Base-by-base conservation (phyloP, 352 stramenopile genomes). In the Globisporangium barbulae region DNA sequence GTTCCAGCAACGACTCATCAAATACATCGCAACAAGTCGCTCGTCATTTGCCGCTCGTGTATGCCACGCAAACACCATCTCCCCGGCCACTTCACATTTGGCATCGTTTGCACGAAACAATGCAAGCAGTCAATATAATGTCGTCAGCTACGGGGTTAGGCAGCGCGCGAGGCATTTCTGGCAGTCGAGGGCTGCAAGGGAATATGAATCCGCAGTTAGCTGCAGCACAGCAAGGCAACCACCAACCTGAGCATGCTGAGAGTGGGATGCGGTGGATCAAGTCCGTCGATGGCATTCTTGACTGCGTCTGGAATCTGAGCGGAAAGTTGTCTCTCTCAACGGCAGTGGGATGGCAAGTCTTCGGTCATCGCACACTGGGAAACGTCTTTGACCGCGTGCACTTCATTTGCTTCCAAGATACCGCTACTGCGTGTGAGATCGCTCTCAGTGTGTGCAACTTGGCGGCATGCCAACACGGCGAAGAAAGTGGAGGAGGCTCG, bases 231-330 rank as follows among this genome's bases (percentile, higher is more conserved):
- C 64, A 67, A 19, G 44, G 44, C 22, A 64, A 30, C 10, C 33
- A 59, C 21, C 59, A 53, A 31, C 41, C 33, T 28, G 41, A 50
- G 42, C 63, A 61, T 12, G 68, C 17, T 25, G 56, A 56, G 8
- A 60, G 39, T 45, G 83, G 81, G 12, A 73, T 93, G 68, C 65
- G 67, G 10, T 88, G 79, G 78, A 61, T 78, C 53, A 78, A 80
- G 48, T 89, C 80, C 17, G 72, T 78, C 8, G 75, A 89, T 47
- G 62, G 75, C 8, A 73, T 89, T 61, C 70, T 93, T 17, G 69
- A 89, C 28, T 77, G 63, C 1, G 69, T 90, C 37, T 93, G 84
- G 84, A 77, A 74, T 47, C 52, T 93, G 31, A 83, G 83, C 45
- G 80, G 81, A n/a, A 87, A 85, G 69, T 64, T 81, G 2, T 73